Percentiles rank a stretch among this genome's conserved stretches.
phyloP scores from a whole-genome alignment of 2,329 filamentous ascomycete genomes.

The Diaporthe sp. region DNA sequence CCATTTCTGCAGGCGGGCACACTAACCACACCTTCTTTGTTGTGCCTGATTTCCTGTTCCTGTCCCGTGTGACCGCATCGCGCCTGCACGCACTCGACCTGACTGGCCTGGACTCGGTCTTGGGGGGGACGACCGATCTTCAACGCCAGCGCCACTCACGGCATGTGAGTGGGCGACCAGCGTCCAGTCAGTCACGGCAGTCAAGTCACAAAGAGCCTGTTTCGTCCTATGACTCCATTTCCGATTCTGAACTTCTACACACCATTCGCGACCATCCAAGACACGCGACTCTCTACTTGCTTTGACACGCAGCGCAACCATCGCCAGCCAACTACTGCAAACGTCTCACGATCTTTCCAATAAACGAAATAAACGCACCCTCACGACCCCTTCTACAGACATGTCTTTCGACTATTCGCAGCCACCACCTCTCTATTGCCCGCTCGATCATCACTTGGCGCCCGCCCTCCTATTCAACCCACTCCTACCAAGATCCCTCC shows the following conservation, averaged over 20 bases:
- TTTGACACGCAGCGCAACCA: conserved; percentile 20
- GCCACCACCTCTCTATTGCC: conserved; percentile 21
- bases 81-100: conserved; percentile 10
- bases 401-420: conserved; percentile 37
- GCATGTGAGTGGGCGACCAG: conserved; percentile 30
- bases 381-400: conserved; percentile 21
- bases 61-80: conserved; percentile 25
- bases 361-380: not conserved
- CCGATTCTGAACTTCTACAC: not conserved
- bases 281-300: not conserved
- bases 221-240: not conserved
- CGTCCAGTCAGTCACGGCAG: not conserved
- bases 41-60: conserved; percentile 21
- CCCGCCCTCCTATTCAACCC: not conserved
- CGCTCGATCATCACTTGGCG: conserved; percentile 24
- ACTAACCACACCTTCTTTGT: conserved; percentile 23
- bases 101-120: conserved; percentile 23
- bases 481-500: not conserved
- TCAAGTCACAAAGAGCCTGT: conserved; percentile 11
- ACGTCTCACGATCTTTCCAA: conserved; percentile 5
- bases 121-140: conserved; percentile 3
- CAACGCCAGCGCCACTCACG: conserved; percentile 32
- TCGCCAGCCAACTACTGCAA: not conserved
- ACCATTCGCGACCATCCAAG: conserved; percentile 12
- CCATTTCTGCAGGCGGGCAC: conserved; percentile 23